These are phyloP conservation scores for Agaricus subrufescens DNA, from an alignment of 768 basidiomycete genomes.

Conservation along the genomic window DNA sequence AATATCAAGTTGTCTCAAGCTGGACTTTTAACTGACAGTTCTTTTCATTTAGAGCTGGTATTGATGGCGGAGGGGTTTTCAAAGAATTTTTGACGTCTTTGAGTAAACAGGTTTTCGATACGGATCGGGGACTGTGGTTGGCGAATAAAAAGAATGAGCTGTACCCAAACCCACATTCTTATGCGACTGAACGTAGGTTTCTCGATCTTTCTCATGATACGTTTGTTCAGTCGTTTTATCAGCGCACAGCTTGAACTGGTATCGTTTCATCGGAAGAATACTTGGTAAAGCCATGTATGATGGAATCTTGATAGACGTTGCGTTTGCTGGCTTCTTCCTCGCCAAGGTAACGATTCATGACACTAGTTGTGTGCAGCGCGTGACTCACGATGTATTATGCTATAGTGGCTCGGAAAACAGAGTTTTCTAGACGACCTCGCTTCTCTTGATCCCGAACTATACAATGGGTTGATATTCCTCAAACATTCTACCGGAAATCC, in stretches of 20 bases:
- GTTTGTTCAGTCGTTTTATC: background rate
- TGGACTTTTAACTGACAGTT: background rate
- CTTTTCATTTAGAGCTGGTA: conserved; percentile 58
- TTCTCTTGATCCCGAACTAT: conserved; percentile 88
- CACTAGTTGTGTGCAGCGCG: background rate
- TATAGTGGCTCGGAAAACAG: conserved; percentile 86
- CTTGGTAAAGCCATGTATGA: conserved; percentile 97
- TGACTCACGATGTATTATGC: background rate
- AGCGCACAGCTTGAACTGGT: conserved; percentile 91
- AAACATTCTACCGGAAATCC: conserved; percentile 87
- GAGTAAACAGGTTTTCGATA: conserved; percentile 92
- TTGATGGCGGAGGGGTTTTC: conserved; percentile 96
- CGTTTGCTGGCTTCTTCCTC: conserved; percentile 94
- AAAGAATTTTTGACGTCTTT: conserved; percentile 96
- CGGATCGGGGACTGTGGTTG: conserved; percentile 91
- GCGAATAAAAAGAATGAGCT: conserved; percentile 88
- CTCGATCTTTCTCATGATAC: background rate
- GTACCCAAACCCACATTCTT: conserved; percentile 91
- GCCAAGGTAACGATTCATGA: conserved; percentile 50
- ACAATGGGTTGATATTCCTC: conserved; percentile 86
- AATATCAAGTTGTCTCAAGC: background rate
- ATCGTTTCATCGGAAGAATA: conserved; percentile 87
- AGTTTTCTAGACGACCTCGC: conserved; percentile 90
- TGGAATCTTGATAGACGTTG: conserved; percentile 91
- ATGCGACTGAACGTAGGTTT: conserved; percentile 78